Evolutionary conservation across 2,329 filamentous ascomycete genomes (phyloP).

Genomic region (Magnaporthales sp.): DNA sequence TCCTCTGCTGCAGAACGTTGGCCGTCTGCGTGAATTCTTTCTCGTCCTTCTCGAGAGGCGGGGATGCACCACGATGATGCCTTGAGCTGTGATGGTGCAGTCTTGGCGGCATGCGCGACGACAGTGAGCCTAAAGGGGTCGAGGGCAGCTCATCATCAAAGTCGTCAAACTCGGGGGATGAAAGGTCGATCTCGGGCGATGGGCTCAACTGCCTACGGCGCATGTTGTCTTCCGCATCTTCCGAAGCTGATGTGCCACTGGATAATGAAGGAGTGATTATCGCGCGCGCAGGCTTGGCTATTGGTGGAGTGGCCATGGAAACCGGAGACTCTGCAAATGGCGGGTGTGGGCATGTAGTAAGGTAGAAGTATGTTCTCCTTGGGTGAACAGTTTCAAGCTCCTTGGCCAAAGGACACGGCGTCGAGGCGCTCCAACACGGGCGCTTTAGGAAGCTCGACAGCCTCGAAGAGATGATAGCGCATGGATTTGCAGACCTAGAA

Average conservation of each 20-base stretch:
- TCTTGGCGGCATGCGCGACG: conserved; percentile 24
- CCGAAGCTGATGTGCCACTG: conserved; percentile 55
- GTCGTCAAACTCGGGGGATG: conserved; percentile 77
- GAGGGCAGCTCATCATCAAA: conserved; percentile 48
- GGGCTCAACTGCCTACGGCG: conserved; percentile 66
- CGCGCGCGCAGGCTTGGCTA: conserved; percentile 38
- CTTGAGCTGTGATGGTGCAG: conserved; percentile 24
- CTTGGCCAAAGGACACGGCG: conserved; percentile 84
- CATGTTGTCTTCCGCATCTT: conserved; percentile 59
- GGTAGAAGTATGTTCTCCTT: conserved; percentile 91
- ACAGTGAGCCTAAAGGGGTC: conserved; percentile 57
- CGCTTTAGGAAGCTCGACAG: conserved; percentile 86
- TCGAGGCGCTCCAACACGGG: conserved; percentile 64
- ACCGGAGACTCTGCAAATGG: conserved; percentile 59
- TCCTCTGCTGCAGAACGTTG: conserved; percentile 67
- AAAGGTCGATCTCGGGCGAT: conserved; percentile 89
- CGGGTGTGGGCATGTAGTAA: conserved; percentile 80
- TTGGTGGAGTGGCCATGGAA: conserved; percentile 10
- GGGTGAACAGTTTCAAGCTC: conserved; percentile 89
- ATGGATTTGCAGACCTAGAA: conserved; percentile 83
- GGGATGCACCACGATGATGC: conserved; percentile 64
- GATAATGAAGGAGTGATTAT: conserved; percentile 82
- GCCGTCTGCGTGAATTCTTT: conserved; percentile 96
- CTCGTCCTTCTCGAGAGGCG: conserved; percentile 88
- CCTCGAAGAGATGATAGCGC: conserved; percentile 89